These are phyloP conservation scores for Neurospora tetraspora DNA, from an alignment of 495 filamentous ascomycete species.

Conservation along the genomic window DNA sequence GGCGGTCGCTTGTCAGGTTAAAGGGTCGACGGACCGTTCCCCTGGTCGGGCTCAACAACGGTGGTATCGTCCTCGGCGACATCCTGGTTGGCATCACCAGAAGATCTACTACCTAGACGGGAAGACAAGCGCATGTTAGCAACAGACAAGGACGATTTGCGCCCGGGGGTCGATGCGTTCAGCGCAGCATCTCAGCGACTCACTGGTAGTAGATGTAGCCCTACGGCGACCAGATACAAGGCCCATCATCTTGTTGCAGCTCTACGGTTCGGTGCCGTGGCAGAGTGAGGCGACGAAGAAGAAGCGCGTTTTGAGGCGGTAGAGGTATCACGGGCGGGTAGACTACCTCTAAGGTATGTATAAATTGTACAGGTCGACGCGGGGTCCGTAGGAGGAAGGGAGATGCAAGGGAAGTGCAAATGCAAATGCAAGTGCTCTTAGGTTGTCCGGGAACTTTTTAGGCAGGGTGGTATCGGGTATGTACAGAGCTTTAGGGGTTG, in stretches of 20 bases:
- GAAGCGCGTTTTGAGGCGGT: neutral
- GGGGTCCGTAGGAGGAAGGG: neutral
- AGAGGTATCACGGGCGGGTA: neutral
- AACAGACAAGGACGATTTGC: neutral
- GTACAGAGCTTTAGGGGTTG: neutral
- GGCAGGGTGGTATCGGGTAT: neutral
- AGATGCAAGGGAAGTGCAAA: neutral
- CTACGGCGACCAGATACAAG: conserved; percentile 25
- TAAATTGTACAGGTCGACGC: neutral
- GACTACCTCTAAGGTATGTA: neutral
- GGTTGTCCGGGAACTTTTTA: neutral
- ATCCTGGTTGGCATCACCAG: conserved; percentile 26
- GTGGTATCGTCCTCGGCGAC: conserved; percentile 59
- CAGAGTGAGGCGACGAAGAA: neutral
- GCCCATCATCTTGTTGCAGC: conserved; percentile 17
- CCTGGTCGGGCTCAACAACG: conserved; percentile 66
- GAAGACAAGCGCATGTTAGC: conserved; percentile 6
- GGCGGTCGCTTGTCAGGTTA: neutral
- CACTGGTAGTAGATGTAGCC: conserved; percentile 29
- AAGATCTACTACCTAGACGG: conserved; percentile 38
- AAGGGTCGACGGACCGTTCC: conserved; percentile 46
- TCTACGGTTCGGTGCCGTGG: neutral
- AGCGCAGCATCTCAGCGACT: conserved; percentile 11
- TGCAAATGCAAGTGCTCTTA: neutral
- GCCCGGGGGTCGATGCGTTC: neutral